phyloP scores from a whole-genome alignment of 164 flowering plant genomes.

The Pachysandra terminalis region DNA sequence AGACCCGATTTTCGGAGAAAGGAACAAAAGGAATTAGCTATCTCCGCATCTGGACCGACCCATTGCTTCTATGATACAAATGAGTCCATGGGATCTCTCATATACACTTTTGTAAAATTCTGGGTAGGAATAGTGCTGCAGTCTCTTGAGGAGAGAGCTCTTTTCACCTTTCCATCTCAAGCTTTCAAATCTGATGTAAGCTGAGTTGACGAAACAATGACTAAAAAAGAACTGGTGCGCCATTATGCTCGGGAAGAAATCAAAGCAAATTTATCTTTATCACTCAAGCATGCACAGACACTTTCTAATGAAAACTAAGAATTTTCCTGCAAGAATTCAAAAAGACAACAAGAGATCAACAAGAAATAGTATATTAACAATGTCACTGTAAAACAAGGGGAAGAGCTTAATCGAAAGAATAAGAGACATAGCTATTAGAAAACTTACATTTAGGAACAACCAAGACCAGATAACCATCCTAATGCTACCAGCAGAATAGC shows the following conservation, averaged over 20 bases:
- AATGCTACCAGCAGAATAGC: constrained; percentile 15
- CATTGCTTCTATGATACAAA: background rate
- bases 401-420: background rate
- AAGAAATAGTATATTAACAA: no score
- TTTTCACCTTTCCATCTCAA: background rate
- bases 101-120: background rate
- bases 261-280: no score
- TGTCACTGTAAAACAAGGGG: background rate
- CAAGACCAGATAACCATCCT: constrained; percentile 10
- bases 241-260: no score
- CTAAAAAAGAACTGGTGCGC: no score
- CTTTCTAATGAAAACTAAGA: no score
- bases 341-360: no score
- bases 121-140: background rate
- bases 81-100: background rate
- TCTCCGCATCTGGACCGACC: background rate
- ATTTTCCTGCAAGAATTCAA: no score
- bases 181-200: background rate
- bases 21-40: constrained; percentile 6
- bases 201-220: no score
- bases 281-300: no score
- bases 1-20: constrained; percentile 8
- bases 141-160: background rate
- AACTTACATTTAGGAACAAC: constrained; percentile 17
- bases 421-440: background rate